Evolutionary conservation across 225 moss, liverwort and hornwort genomes (phyloP), one percentile per base, ranked within the genome.

Genomic region (Marchantia paleacea): DNA sequence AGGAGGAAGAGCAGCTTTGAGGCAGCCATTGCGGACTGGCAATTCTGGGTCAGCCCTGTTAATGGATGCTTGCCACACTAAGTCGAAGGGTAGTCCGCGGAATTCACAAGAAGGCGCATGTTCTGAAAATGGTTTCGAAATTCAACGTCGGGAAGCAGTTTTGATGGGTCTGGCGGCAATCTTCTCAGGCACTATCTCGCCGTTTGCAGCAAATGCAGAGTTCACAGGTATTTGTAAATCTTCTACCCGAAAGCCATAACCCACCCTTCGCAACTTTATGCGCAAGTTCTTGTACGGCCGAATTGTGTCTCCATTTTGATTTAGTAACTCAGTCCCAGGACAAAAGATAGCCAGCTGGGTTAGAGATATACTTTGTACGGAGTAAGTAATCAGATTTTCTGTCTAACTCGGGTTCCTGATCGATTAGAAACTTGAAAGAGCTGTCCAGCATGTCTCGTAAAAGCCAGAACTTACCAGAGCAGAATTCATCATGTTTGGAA

Each of bases 71-170:
- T 73, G 57, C 51, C 52, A 13, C 60, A 48, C 12, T 15, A 25
- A 26, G 47, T 20, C 53, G 73, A 68, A 7, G 24, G 58, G 51
- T 53, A 67, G 25, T 73, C 11, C 22, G n/a, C 51, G 69, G 39
- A 80, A 29, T 69, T 28, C 72, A 79, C 48, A 52, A 28, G 77
- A 66, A 52, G 84, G 73, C 24, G 49, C 61, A 52, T 13, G n/a
- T 30, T 73, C 55, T 39, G 16, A 24, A 55, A 69, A 67, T 60
- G 80, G 75, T 58, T 72, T 18, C 77, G 84, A 84, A 75, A 52
- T 92, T 82, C 89, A 85, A 79, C 94, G 96, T 47, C 88, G 96
- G 39, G 80, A 92, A 75, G 87, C 83, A 12, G 68, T 94, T 85
- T 78, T 91, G 78, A 87, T 87, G 72, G 90, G 92, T 71, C 69